Conservation (phyloP, 2,329 filamentous ascomycete species). For the Ceratocystis huliohia region DNA sequence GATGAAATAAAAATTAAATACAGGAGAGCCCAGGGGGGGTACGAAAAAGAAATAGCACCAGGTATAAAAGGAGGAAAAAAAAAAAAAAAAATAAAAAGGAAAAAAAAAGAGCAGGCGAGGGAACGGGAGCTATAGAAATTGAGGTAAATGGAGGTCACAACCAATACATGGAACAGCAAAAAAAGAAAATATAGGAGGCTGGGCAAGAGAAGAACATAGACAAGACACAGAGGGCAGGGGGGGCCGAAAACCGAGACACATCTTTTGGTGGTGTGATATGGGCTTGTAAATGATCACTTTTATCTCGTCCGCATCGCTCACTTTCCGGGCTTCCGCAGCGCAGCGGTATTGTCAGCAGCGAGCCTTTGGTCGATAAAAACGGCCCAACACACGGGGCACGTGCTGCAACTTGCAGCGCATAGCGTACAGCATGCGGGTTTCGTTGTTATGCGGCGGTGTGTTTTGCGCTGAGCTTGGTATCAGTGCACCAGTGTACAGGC, state of each 20-base stretch:
- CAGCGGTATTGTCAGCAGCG: background rate
- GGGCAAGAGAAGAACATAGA: background rate
- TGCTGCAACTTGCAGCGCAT: background rate
- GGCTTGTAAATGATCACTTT: background rate
- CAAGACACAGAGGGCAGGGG: background rate
- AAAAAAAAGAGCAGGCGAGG: background rate
- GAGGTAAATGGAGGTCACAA: background rate
- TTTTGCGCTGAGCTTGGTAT: background rate
- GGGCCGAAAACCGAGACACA: background rate
- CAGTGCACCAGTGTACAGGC: background rate
- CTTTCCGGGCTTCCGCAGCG: background rate
- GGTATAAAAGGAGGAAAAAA: background rate
- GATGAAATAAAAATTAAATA: background rate
- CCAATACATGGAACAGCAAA: background rate
- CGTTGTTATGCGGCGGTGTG: background rate
- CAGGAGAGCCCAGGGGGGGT: background rate
- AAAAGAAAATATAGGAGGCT: background rate
- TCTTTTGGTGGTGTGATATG: background rate
- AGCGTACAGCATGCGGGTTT: background rate
- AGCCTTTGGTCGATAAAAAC: no score
- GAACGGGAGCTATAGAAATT: background rate
- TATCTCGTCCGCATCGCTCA: background rate
- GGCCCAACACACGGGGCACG: background rate
- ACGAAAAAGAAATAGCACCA: background rate
- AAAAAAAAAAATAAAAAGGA: background rate